Evolutionary conservation across 2,329 filamentous ascomycete species (phyloP).

Genomic region (Claviceps sp.): DNA sequence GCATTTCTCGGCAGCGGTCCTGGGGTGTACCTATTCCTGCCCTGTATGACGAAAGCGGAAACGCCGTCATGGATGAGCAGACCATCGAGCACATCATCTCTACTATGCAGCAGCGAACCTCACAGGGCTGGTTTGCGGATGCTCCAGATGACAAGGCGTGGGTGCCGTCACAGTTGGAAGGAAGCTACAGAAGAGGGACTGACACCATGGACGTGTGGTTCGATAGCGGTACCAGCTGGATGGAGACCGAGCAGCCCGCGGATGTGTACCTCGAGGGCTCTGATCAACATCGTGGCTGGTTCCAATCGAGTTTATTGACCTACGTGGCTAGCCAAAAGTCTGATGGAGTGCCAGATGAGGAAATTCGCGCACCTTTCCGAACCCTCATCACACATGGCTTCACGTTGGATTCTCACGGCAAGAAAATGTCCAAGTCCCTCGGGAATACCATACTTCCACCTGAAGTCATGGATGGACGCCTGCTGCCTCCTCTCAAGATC

Average conservation of each 20-base stretch:
- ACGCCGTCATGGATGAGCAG: constrained; percentile 65
- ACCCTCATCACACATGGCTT: constrained; percentile 93
- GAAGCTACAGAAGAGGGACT: constrained; percentile 57
- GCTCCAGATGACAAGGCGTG: constrained; percentile 60
- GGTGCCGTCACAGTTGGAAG: constrained; percentile 53
- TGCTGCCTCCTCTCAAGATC: constrained; percentile 56
- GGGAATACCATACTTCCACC: constrained; percentile 75
- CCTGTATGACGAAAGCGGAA: constrained; percentile 59
- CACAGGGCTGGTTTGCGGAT: constrained; percentile 94
- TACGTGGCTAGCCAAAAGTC: constrained; percentile 52
- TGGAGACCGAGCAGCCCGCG: constrained; percentile 41
- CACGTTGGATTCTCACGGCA: constrained; percentile 75
- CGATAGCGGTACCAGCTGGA: constrained; percentile 94
- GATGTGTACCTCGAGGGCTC: constrained; percentile 90
- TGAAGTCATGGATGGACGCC: constrained; percentile 72
- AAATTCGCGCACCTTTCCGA: constrained; percentile 55
- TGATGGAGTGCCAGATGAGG: constrained; percentile 13
- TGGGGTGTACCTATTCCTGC: constrained; percentile 97
- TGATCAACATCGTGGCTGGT: constrained; percentile 96
- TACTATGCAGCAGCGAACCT: constrained; percentile 62
- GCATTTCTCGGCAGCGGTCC: constrained; percentile 86
- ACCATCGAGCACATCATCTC: constrained; percentile 76
- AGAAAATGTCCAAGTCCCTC: constrained; percentile 97
- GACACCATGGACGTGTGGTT: constrained; percentile 99
- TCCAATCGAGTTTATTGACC: constrained; percentile 89